phyloP scores from a whole-genome alignment of 2,329 filamentous ascomycete genomes.

The Aaosphaeria pasadenensis region DNA sequence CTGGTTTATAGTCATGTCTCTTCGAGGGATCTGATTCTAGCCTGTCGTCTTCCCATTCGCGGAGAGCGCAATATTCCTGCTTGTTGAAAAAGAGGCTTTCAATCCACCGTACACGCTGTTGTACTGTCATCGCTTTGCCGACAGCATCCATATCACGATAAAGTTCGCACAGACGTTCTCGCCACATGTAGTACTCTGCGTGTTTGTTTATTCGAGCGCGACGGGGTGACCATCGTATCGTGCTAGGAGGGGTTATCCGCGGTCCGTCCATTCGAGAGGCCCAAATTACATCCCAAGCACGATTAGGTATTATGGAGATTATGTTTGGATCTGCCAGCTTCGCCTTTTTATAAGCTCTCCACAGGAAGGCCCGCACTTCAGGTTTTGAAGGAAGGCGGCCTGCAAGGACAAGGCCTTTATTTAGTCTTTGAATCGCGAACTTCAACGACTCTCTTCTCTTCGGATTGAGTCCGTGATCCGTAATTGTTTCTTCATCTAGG shows the following conservation, averaged over 20 bases:
- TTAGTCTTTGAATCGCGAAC: constrained; percentile 8
- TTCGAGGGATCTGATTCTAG: neutral
- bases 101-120: constrained; percentile 12
- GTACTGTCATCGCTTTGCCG: constrained; percentile 13
- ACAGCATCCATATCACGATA: constrained; percentile 23
- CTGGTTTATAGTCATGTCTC: constrained; percentile 23
- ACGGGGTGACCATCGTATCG: too few species aligned
- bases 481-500: too few species aligned
- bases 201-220: too few species aligned
- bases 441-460: too few species aligned
- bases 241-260: constrained; percentile 10
- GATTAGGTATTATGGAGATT: constrained; percentile 14
- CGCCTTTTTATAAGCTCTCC: constrained; percentile 27
- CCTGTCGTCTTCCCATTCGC: constrained; percentile 29
- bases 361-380: constrained; percentile 5
- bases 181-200: constrained; percentile 4
- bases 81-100: constrained; percentile 26
- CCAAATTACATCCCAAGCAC: constrained; percentile 37
- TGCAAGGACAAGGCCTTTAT: constrained; percentile 5
- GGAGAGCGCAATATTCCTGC: constrained; percentile 22
- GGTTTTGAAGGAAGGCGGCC: neutral
- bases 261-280: neutral
- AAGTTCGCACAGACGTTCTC: constrained; percentile 19
- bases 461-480: too few species aligned
- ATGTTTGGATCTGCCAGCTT: constrained; percentile 16